These are phyloP conservation scores for Cladosporium halotolerans DNA, from an alignment of 2,329 filamentous ascomycete species.

Conservation along the genomic window DNA sequence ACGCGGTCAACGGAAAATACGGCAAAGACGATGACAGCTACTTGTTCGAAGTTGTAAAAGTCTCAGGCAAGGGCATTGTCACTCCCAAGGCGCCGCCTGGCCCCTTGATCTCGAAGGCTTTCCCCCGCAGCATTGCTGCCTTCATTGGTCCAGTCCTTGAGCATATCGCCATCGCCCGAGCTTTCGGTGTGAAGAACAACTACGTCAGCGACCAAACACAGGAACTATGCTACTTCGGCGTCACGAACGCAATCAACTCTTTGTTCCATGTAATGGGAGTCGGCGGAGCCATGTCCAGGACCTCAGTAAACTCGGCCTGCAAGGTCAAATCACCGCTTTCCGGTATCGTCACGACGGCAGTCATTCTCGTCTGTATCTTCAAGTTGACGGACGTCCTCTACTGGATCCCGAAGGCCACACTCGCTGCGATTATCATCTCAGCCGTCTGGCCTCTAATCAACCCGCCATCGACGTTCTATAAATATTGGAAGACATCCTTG, in stretches of 20 bases:
- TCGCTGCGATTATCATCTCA: constrained; percentile 61
- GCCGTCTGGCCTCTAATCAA: constrained; percentile 59
- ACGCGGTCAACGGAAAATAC: constrained; percentile 52
- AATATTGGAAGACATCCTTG: constrained; percentile 59
- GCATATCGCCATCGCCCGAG: constrained; percentile 59
- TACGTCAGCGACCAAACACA: constrained; percentile 60
- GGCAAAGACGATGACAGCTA: constrained; percentile 33
- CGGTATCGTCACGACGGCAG: constrained; percentile 54
- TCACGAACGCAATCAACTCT: constrained; percentile 45
- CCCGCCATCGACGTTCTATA: constrained; percentile 53
- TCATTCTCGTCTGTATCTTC: constrained; percentile 57
- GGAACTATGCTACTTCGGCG: constrained; percentile 58
- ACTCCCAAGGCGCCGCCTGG: constrained; percentile 44
- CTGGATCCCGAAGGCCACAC: constrained; percentile 61
- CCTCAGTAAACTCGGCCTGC: constrained; percentile 60
- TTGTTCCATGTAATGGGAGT: constrained; percentile 61
- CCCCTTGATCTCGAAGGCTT: constrained; percentile 48
- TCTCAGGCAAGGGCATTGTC: constrained; percentile 50
- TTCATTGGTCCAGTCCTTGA: constrained; percentile 58
- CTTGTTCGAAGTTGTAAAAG: constrained; percentile 54
- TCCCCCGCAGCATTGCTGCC: constrained; percentile 51
- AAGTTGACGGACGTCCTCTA: constrained; percentile 54
- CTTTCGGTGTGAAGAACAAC: constrained; percentile 56
- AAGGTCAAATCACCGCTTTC: constrained; percentile 57
- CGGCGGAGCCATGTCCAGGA: constrained; percentile 61